phyloP scores from a whole-genome alignment of 2,329 filamentous ascomycete species.

The Alternaria angustiovoidea region DNA sequence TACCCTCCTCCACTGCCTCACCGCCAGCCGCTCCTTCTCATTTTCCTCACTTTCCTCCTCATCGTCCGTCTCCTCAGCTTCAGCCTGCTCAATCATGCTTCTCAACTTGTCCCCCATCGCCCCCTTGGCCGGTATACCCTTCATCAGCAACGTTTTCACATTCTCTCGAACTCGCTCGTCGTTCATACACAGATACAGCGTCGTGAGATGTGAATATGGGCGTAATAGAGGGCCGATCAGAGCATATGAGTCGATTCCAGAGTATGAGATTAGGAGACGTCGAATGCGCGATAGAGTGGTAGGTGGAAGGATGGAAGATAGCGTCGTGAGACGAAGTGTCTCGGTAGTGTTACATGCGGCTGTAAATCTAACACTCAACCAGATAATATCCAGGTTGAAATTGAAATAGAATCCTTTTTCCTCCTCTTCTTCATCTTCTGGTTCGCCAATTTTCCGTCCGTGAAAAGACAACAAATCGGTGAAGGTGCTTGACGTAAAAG shows the following conservation, averaged over 20 bases:
- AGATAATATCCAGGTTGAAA: conserved; percentile 18
- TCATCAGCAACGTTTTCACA: conserved; percentile 1
- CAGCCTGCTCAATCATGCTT: conserved; percentile 4
- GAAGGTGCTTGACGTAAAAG: background rate
- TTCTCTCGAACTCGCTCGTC: conserved; percentile 11
- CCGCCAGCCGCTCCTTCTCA: background rate
- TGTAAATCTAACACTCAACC: conserved; percentile 23
- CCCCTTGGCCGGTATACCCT: background rate
- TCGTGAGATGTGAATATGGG: conserved; percentile 9
- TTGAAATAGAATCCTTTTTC: conserved; percentile 19
- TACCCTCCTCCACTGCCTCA: conserved; percentile 11
- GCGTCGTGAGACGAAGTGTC: conserved; percentile 14
- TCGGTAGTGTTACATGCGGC: conserved; percentile 7
- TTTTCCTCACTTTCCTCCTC: conserved; percentile 16
- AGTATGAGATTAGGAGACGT: conserved; percentile 17
- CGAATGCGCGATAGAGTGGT: background rate
- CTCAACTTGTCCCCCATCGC: background rate
- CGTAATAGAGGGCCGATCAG: conserved; percentile 12
- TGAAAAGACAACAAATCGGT: background rate
- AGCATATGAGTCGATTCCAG: conserved; percentile 6
- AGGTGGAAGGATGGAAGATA: background rate
- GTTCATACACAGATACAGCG: conserved; percentile 21
- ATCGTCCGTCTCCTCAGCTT: conserved; percentile 22
- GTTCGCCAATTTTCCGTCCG: background rate
- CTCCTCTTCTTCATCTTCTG: background rate